Base-by-base conservation (phyloP, 495 filamentous ascomycete genomes). In the Penicillium daleae region DNA sequence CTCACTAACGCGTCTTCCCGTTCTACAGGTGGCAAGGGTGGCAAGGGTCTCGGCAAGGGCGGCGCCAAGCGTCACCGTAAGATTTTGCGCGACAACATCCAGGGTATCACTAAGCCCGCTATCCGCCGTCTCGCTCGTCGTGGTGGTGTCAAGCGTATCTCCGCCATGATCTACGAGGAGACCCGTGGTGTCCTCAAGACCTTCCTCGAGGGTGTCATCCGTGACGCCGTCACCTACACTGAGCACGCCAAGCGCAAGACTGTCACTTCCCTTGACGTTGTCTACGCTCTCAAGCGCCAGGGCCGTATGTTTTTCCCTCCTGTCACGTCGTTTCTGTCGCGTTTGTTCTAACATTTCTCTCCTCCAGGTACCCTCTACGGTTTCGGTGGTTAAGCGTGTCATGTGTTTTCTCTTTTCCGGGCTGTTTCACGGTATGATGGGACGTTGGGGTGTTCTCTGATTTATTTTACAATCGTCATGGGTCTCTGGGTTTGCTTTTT, bases 141-240 rank as follows among this genome's bases (percentile, higher is more conserved):
- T 92, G 93, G 93, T 83, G 93, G 93, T 92, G 93, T 97, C 85
- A 97, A 99, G 92, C 95, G 96, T 97, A 99, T 99, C 85, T 98
- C 96, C 75, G 72, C 80, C 80, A 86, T 90, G 85, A 94, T 99
- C 90, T 99, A 99, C 88, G 96, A 99, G 80, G 96, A 99, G 88
- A 99, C 96, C 71, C 96, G 96, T 78, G 93, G 95, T 89, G 96
- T 99, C 73, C 90, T 99, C 74, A 99, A 99, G 92, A 96, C 95
- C 83, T 99, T 99, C 93, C 93, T 99, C 73, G 96, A 99, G 85
- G 93, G 94, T 85, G 96, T 99, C 85, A 99, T 99, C 81, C 93
- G 92, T 85, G 94, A 97, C 69, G 94, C 94, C 69, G 94, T 98
- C 85, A 97, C 96, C 78, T 99, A 97, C 89, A 97, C 92, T 66